These are phyloP conservation scores for Aspergillus kassunensis DNA, from an alignment of 495 filamentous ascomycete species.

Conservation along the genomic window DNA sequence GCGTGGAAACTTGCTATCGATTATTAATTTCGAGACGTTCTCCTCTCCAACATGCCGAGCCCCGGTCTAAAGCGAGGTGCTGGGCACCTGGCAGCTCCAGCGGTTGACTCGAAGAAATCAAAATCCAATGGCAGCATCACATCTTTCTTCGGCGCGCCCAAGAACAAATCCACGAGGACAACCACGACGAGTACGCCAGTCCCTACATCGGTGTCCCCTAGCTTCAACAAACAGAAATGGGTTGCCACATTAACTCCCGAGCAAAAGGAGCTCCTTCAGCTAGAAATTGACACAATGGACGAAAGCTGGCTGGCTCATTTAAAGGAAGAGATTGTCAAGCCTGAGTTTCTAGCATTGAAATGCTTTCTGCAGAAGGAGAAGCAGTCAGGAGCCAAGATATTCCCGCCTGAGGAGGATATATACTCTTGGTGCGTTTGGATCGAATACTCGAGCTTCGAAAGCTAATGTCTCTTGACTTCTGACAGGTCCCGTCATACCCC, in stretches of 20 bases:
- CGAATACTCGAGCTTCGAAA: background rate
- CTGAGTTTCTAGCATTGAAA: conserved; percentile 83
- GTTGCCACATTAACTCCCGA: conserved; percentile 70
- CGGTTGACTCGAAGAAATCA: conserved; percentile 52
- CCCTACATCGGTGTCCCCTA: conserved; percentile 34
- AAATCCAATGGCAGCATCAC: conserved; percentile 64
- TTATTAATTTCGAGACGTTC: background rate
- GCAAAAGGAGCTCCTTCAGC: conserved; percentile 72
- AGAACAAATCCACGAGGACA: conserved; percentile 30
- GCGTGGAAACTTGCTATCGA: background rate
- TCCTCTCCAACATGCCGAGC: conserved; percentile 26
- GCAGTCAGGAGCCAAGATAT: conserved; percentile 67
- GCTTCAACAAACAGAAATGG: conserved; percentile 89
- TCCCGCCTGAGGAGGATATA: conserved; percentile 83
- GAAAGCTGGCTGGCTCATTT: conserved; percentile 85
- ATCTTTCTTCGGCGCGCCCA: conserved; percentile 60
- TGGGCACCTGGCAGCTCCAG: conserved; percentile 26
- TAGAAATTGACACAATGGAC: conserved; percentile 89
- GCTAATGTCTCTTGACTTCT: background rate
- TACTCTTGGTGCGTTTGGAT: conserved; percentile 74
- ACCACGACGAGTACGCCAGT: conserved; percentile 14
- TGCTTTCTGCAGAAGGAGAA: conserved; percentile 78
- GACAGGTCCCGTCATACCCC: conserved; percentile 85
- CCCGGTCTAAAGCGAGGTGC: conserved; percentile 34
- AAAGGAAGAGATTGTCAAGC: conserved; percentile 72